Evolutionary conservation across 2,329 filamentous ascomycete genomes (phyloP).

Genomic region (Grosmannia serpens): DNA sequence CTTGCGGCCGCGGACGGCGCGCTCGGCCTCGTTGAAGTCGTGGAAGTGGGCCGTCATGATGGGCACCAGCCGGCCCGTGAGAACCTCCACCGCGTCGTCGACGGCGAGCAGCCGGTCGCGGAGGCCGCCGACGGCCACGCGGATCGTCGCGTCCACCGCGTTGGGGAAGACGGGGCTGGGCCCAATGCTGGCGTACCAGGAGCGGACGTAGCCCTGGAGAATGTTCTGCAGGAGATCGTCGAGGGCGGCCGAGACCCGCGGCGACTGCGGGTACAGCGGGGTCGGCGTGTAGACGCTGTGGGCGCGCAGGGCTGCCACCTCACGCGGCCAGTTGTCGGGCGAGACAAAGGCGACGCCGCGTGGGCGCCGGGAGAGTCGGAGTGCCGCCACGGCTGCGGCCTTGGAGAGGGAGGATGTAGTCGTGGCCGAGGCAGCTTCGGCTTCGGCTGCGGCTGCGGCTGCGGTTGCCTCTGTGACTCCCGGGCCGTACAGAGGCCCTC

Average conservation of each 20-base stretch:
- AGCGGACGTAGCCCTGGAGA: constrained; percentile 70
- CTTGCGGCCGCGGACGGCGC: constrained; percentile 73
- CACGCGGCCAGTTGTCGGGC: constrained; percentile 54
- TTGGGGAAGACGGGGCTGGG: constrained; percentile 66
- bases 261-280: constrained; percentile 64
- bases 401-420: constrained; percentile 38
- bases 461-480: background rate
- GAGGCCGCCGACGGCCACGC: constrained; percentile 59
- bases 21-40: constrained; percentile 85
- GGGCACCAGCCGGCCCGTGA: constrained; percentile 74
- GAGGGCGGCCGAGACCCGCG: constrained; percentile 66
- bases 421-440: background rate
- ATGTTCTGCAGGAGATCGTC: constrained; percentile 69
- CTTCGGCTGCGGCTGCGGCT: background rate
- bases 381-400: background rate
- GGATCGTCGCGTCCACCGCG: constrained; percentile 72
- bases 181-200: constrained; percentile 86
- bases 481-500: constrained; percentile 3
- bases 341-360: constrained; percentile 41
- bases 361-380: background rate
- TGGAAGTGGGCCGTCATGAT: constrained; percentile 80
- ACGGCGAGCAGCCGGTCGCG: constrained; percentile 60
- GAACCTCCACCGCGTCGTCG: constrained; percentile 79
- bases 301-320: constrained; percentile 53
- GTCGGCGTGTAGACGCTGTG: constrained; percentile 55